Base-by-base conservation (phyloP, 1,284 basidiomycete genomes). In the Apiotrichum domesticum region DNA sequence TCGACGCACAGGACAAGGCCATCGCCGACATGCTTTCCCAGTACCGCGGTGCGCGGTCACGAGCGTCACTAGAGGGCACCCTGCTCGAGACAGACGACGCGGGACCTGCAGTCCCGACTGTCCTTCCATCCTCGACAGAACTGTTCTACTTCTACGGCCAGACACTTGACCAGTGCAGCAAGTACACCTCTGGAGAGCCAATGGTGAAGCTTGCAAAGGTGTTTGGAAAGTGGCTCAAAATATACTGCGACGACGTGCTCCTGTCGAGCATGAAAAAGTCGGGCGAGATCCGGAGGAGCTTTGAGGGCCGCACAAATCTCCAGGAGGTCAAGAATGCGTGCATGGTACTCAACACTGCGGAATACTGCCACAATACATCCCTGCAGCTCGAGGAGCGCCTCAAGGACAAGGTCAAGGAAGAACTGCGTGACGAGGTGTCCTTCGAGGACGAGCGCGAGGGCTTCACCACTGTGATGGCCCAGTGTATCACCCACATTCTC, bases 101-200 rank as follows among this genome's bases (percentile, higher is more conserved):
- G 15, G 79, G 83, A 0, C 81, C 84, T 3, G 81, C 83, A 1
- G 21, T 21, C 21, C 21, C 21, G 21, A 21, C 21, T 21, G 89
- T 98, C 0, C 80, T 98, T 3, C 89, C 92, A 0, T 94, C 90
- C 0, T 96, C 92, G 1, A 98, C 94, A 0, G 94, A 98, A 69
- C 79, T 99, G 40, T 98, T 98, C 79, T 95, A 95, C 74, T 92
- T 96, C 74, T 98, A 98, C 72, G 90, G 87, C 0, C 92, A 97
- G 71, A 93, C 87, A 45, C 78, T 99, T 46, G 96, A 98, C 57
- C 89, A 93, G 71, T 98, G 94, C 70, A 87, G 90, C 1, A 90
- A 87, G 62, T 75, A 74, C 46, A 75, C 88, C n/a, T 87, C 84
- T 3, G 87, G 87, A 0, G 85, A 87, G 63, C 84, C 90, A 3